These are phyloP conservation scores for Hondaea fermentalgiana DNA, from an alignment of 108 stramenopile species.

Conservation along the genomic window DNA sequence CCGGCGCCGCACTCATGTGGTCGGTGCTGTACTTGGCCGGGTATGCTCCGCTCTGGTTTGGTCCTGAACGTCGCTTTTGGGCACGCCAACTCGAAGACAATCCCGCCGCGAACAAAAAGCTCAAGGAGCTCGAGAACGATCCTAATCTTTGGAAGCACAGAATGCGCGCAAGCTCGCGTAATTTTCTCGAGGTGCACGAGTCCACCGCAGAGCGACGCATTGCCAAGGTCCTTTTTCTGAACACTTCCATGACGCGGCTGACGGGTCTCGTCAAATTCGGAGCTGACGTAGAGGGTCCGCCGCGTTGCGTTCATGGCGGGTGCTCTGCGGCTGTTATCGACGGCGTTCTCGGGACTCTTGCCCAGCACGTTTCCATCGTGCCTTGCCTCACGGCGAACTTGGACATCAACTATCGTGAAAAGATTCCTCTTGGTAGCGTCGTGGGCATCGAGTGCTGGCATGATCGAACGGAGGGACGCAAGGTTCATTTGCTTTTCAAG, in stretches of 20 bases:
- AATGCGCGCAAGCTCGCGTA: background rate
- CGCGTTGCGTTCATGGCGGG: background rate
- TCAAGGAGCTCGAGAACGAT: background rate
- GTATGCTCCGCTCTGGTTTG: constrained; percentile 11
- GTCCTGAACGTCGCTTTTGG: background rate
- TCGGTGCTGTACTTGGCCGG: background rate
- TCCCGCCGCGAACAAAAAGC: background rate
- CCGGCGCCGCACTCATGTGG: background rate
- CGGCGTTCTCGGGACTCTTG: background rate
- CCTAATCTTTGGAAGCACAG: background rate
- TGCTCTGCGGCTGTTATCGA: background rate
- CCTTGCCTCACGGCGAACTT: background rate
- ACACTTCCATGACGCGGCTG: background rate
- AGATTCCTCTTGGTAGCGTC: background rate
- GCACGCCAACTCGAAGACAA: background rate
- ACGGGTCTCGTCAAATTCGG: background rate
- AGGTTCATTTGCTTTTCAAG: background rate
- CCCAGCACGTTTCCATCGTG: background rate
- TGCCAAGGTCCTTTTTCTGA: background rate
- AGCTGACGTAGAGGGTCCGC: background rate
- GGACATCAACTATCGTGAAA: background rate
- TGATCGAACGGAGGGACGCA: background rate
- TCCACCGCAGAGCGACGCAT: background rate
- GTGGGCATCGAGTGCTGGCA: background rate
- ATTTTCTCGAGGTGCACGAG: background rate